These are phyloP conservation scores for Penicillium vulpinum DNA, from an alignment of 2,329 filamentous ascomycete genomes.

Conservation along the genomic window DNA sequence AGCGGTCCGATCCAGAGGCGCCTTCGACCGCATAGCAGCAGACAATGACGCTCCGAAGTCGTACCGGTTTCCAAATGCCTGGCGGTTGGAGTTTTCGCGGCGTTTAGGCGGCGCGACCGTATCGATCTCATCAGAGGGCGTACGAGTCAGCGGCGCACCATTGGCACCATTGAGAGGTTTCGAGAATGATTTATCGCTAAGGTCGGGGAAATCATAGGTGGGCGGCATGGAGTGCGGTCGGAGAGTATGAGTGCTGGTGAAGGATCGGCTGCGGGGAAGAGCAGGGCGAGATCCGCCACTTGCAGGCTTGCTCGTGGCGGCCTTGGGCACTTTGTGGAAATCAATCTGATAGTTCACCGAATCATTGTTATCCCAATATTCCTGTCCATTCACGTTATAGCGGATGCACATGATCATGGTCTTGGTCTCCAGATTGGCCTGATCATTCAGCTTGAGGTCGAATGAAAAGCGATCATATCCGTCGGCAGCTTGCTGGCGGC, in stretches of 20 bases:
- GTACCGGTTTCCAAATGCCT: constrained; percentile 88
- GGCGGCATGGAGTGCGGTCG: constrained; percentile 54
- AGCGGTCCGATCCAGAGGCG: constrained; percentile 65
- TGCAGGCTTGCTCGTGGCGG: constrained; percentile 55
- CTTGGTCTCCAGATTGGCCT: constrained; percentile 87
- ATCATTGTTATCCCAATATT: constrained; percentile 95
- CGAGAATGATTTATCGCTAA: constrained; percentile 58
- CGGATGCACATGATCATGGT: constrained; percentile 89
- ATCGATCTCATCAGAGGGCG: constrained; percentile 67
- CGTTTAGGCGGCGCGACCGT: constrained; percentile 55
- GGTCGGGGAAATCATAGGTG: constrained; percentile 70
- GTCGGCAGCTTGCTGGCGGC: constrained; percentile 61
- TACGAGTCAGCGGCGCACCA: constrained; percentile 70
- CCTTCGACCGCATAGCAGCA: constrained; percentile 68
- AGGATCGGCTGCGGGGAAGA: constrained; percentile 67
- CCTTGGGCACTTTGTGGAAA: constrained; percentile 76
- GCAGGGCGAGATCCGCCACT: constrained; percentile 52
- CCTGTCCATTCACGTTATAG: constrained; percentile 78
- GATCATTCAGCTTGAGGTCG: constrained; percentile 87
- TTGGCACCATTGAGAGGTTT: constrained; percentile 63
- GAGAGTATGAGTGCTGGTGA: constrained; percentile 52
- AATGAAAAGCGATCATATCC: constrained; percentile 90
- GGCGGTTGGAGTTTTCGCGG: constrained; percentile 54
- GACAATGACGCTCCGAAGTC: constrained; percentile 92
- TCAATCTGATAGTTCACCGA: constrained; percentile 89